Evolutionary conservation across 2,329 filamentous ascomycete genomes (phyloP).

Genomic region (Diaporthe nobilis): DNA sequence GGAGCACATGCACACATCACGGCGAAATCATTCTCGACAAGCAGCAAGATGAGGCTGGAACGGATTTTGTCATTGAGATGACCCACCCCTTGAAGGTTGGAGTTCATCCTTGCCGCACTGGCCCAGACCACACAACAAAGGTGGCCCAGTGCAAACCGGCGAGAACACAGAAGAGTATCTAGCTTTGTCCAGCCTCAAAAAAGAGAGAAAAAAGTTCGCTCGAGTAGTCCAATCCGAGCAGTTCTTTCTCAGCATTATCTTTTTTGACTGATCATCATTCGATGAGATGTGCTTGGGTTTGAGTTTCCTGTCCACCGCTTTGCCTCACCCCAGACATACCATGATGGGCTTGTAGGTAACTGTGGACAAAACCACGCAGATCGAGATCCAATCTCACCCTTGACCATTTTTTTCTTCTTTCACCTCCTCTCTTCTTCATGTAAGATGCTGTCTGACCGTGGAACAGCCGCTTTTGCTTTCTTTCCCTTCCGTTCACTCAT

Average conservation of each 20-base stretch:
- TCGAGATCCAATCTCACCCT: conserved; percentile 30
- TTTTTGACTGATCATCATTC: conserved; percentile 32
- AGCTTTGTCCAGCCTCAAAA: conserved; percentile 8
- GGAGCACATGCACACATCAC: neutral
- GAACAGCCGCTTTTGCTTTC: neutral
- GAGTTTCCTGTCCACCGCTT: neutral
- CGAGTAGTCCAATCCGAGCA: neutral
- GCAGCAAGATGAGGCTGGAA: conserved; percentile 8
- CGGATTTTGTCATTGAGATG: conserved; percentile 18
- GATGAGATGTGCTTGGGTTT: conserved; percentile 16
- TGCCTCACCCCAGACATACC: neutral
- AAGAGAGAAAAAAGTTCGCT: neutral
- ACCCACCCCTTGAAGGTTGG: neutral
- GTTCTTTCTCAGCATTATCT: neutral
- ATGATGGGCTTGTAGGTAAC: conserved; percentile 12
- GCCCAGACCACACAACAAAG: neutral
- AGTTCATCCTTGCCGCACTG: neutral
- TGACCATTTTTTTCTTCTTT: neutral
- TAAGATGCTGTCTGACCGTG: neutral
- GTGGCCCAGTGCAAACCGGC: neutral
- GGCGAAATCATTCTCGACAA: no score
- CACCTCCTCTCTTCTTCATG: neutral
- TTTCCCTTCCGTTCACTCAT: neutral
- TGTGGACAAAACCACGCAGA: conserved; percentile 15
- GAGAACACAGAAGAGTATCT: neutral